phyloP scores from a whole-genome alignment of 129 eudicot genomes.

The Artemisia argyi region DNA sequence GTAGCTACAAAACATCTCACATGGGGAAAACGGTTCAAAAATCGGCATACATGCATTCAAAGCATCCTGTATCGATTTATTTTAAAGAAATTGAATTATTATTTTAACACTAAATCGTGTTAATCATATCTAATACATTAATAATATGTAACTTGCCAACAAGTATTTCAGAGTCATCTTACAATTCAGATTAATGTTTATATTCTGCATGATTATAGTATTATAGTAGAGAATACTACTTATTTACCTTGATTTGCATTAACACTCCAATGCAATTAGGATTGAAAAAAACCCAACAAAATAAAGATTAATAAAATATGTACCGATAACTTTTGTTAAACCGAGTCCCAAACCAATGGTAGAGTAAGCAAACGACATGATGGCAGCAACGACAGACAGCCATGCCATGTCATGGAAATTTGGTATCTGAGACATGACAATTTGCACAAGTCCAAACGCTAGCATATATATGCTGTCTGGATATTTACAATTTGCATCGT shows the following conservation, averaged over 20 bases:
- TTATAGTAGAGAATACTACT: neutral
- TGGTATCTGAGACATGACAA: conserved; percentile 69
- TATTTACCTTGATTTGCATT: neutral
- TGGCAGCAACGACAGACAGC: conserved; percentile 64
- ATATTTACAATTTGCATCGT: conserved; percentile 43
- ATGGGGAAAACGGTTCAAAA: neutral
- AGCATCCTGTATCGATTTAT: neutral
- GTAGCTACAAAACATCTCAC: neutral
- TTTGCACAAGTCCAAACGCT: conserved; percentile 57
- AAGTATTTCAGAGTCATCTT: neutral
- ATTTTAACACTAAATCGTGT: neutral
- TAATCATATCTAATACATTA: neutral
- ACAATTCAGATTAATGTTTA: neutral
- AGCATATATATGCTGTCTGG: conserved; percentile 47
- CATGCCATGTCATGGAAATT: conserved; percentile 73
- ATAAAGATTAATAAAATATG: neutral
- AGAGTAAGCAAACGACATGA: conserved; percentile 70
- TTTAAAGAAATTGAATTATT: neutral
- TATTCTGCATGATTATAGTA: neutral
- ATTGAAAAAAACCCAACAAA: neutral
- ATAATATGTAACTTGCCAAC: conserved; percentile 2
- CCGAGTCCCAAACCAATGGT: conserved; percentile 66
- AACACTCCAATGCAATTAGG: conserved; percentile 8
- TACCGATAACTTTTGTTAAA: conserved; percentile 60
- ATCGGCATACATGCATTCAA: neutral